Conservation (phyloP, 352 stramenopile species). For the Phytophthora pini region DNA sequence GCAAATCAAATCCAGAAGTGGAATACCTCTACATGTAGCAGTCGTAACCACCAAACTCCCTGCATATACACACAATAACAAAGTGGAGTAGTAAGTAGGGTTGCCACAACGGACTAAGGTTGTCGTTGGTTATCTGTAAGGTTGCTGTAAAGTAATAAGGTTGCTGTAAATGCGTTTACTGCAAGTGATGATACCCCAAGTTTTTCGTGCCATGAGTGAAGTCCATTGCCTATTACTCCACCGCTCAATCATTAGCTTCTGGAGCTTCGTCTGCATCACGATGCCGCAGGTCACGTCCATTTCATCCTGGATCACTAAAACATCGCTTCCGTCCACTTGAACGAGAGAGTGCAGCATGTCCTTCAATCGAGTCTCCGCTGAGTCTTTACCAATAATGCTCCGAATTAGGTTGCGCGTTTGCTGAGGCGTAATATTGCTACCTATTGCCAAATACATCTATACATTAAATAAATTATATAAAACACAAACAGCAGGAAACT, state of each 20-base stretch:
- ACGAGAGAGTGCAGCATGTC: constrained; percentile 2
- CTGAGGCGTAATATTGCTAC: not conserved
- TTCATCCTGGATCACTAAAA: constrained; percentile 10
- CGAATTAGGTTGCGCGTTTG: constrained; percentile 8
- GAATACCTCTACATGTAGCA: constrained; percentile 20
- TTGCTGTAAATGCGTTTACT: too few species aligned
- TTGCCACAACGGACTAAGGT: too few species aligned
- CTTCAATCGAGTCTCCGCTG: not conserved
- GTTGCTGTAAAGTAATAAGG: too few species aligned
- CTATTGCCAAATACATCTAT: not conserved
- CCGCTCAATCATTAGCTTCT: not conserved
- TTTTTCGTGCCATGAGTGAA: constrained; percentile 3
- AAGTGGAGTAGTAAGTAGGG: not conserved
- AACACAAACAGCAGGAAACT: not conserved
- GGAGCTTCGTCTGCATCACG: not conserved
- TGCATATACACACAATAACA: not conserved
- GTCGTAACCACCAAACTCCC: constrained; percentile 18
- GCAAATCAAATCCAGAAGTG: constrained; percentile 29
- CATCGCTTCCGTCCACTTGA: constrained; percentile 4
- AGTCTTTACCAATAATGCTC: not conserved
- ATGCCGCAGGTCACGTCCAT: constrained; percentile 11
- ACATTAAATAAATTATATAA: not conserved
- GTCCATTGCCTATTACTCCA: constrained; percentile 1
- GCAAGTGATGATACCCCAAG: not conserved
- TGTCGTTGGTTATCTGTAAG: not conserved